Evolutionary conservation across 1,284 basidiomycete genomes (phyloP).

Genomic region (Irpex sp.): DNA sequence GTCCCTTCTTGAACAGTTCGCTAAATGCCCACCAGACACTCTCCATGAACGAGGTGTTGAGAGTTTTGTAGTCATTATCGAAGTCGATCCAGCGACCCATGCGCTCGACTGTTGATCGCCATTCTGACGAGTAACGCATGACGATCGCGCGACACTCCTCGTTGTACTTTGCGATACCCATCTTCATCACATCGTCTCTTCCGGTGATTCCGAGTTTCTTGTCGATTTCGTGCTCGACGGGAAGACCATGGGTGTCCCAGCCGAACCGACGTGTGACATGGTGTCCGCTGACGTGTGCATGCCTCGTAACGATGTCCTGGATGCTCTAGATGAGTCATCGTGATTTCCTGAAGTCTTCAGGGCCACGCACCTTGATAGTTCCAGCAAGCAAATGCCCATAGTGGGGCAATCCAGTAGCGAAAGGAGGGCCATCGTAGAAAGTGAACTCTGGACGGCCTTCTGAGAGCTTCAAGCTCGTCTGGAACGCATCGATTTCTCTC

Average conservation of each 20-base stretch:
- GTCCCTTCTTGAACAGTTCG: conserved; percentile 87
- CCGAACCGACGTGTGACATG: conserved; percentile 96
- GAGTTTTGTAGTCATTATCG: conserved; percentile 98
- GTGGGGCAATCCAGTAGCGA: conserved; percentile 96
- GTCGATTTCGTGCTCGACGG: conserved; percentile 99
- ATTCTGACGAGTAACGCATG: conserved; percentile 95
- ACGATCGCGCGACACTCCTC: conserved; percentile 96
- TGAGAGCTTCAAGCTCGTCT: conserved; percentile 89
- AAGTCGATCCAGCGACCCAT: conserved; percentile 99
- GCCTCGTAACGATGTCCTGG: conserved; percentile 94
- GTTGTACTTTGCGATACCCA: conserved; percentile 99
- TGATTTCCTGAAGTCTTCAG: neutral
- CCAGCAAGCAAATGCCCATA: conserved; percentile 91
- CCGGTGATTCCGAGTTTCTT: conserved; percentile 93
- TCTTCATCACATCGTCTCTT: conserved; percentile 89
- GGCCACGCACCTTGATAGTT: conserved; percentile 84
- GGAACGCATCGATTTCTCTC: conserved; percentile 97
- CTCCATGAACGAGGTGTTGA: conserved; percentile 96
- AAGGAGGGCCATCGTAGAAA: conserved; percentile 98
- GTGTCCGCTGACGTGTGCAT: conserved; percentile 91
- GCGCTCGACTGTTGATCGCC: conserved; percentile 93
- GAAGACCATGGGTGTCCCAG: conserved; percentile 99
- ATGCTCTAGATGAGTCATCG: neutral
- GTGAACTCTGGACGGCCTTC: conserved; percentile 88
- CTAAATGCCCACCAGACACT: conserved; percentile 99